Evolutionary conservation across 768 basidiomycete genomes (phyloP), one percentile per base, ranked within the genome.

Genomic region (Phaeolepiota aurea): DNA sequence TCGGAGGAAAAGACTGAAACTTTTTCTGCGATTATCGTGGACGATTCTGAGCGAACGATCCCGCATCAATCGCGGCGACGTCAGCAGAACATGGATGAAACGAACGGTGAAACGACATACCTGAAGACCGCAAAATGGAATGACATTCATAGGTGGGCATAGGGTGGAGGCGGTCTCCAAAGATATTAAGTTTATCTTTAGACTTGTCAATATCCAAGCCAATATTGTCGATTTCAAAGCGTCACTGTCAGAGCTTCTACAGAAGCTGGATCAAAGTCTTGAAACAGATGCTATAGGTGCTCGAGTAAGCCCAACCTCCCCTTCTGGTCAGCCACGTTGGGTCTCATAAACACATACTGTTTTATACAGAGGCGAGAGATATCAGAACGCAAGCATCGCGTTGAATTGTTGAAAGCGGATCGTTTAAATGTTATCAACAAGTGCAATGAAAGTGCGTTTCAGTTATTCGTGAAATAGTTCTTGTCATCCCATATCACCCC

Each of bases 121-220:
- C 31, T 41, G n/a, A 32, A 65, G 51, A 82, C 77, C 3, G 74
- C 79, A 7, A 66, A 59, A 9, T 80, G 72, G 68, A 79, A 85
- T 43, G 82, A 86, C 45, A 63, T 90, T 15, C 72, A 80, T 51
- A 79, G 78, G 87, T 89, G 44, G 45, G 78, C 59, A 19, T 34
- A 11, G n/a, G 7, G 25, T 28, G n/a, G n/a, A n/a, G n/a, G n/a
- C n/a, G n/a, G n/a, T 7, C 25, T 7, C 7, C 33, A 9, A 35
- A 35, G 33, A 14, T 35, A 15, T 35, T 35, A 35, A 35, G 5
- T 7, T 35, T 35, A 7, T 19, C 37, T 36, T 23, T 41, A 83
- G 81, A 51, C 58, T 82, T 19, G 69, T 68, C 22, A 71, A 64
- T 36, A 49, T 78, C 16, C 77, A 79, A 46, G 63, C 71, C 22